Evolutionary conservation across 441 rosid genomes (phyloP).

Genomic region (Adansonia madagascariensis): DNA sequence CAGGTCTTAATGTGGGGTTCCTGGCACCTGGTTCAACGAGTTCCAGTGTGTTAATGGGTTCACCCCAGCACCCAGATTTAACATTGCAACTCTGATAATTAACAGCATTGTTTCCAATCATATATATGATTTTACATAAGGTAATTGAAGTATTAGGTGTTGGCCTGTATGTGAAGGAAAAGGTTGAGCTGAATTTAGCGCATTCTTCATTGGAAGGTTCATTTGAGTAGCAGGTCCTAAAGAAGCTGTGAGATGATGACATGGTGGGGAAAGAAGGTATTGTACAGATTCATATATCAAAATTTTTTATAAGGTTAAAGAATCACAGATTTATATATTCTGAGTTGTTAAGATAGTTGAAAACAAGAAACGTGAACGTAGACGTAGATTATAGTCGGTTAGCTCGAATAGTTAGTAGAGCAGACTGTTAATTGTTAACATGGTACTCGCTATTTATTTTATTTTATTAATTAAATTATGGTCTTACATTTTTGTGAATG

Average conservation of each 20-base stretch:
- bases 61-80: slow-evolving; percentile 79
- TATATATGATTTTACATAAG: not conserved
- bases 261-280: slow-evolving; percentile 31
- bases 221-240: not conserved
- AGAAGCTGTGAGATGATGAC: slow-evolving; percentile 19
- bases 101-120: not conserved
- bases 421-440: too few relatives aligned
- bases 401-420: too few relatives aligned
- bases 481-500: too few relatives aligned
- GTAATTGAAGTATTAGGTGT: slow-evolving; percentile 8
- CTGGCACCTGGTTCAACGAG: slow-evolving; percentile 57
- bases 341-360: not conserved
- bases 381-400: too few relatives aligned
- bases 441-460: too few relatives aligned
- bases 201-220: slow-evolving; percentile 24
- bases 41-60: slow-evolving; percentile 49
- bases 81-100: slow-evolving; percentile 73
- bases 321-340: slow-evolving; percentile 29
- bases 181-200: not conserved
- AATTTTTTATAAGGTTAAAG: slow-evolving; percentile 21
- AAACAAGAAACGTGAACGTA: not conserved
- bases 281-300: slow-evolving; percentile 43
- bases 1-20: slow-evolving; percentile 62
- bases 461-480: too few relatives aligned
- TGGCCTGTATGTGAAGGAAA: slow-evolving; percentile 7